phyloP scores from a whole-genome alignment of 2,329 filamentous ascomycete genomes.

The Arthrobotrys pseudoclavata region DNA sequence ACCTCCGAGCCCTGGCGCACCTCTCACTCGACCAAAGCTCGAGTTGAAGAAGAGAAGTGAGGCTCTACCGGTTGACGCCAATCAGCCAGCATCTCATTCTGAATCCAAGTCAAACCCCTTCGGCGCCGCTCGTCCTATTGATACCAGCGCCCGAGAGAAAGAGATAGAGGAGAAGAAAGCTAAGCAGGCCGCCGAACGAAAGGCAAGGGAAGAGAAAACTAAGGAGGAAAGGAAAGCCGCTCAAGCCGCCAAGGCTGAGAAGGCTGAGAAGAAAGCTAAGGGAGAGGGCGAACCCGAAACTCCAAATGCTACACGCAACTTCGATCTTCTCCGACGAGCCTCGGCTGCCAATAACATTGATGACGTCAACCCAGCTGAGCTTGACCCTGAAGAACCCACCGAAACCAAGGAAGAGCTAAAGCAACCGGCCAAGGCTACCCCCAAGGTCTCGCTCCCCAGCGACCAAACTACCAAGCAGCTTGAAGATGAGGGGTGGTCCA shows the following conservation, averaged over 20 bases:
- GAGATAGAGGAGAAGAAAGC: constrained; percentile 90
- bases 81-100: constrained; percentile 67
- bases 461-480: constrained; percentile 67
- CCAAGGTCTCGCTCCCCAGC: constrained; percentile 71
- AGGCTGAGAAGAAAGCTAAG: constrained; percentile 69
- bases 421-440: constrained; percentile 69
- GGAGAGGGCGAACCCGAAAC: constrained; percentile 66
- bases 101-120: constrained; percentile 93
- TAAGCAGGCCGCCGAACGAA: constrained; percentile 88
- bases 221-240: constrained; percentile 75
- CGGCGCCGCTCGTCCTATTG: constrained; percentile 91
- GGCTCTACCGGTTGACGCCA: constrained; percentile 69
- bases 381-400: constrained; percentile 60
- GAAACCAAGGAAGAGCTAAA: constrained; percentile 57
- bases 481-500: constrained; percentile 65
- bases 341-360: constrained; percentile 69
- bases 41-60: constrained; percentile 89
- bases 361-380: constrained; percentile 66
- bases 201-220: constrained; percentile 74
- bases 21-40: constrained; percentile 80
- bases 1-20: constrained; percentile 70
- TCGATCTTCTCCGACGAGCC: constrained; percentile 72
- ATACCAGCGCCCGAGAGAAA: constrained; percentile 88
- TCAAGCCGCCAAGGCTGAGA: constrained; percentile 75
- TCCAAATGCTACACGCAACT: constrained; percentile 66